A percentile compares a stretch with the other conserved stretches of the same genome.
phyloP scores from a whole-genome alignment of 73 alveolate species.

The Tetrahymena malaccensis region DNA sequence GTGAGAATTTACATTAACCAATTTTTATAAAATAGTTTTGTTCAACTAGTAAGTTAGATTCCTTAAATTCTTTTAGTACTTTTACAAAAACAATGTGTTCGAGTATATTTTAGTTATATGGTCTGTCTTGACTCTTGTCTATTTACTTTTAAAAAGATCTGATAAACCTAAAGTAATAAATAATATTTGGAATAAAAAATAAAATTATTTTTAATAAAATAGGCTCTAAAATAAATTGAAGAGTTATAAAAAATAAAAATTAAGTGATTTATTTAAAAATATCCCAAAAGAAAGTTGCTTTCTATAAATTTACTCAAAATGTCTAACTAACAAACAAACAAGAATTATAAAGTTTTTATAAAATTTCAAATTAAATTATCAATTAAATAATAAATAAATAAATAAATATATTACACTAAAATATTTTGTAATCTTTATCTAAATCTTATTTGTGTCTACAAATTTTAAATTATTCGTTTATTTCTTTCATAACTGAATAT shows the following conservation, averaged over 20 bases:
- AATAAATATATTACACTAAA: neutral
- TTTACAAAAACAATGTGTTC: constrained; percentile 60
- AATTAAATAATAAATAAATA: too few species aligned
- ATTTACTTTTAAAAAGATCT: constrained; percentile 28
- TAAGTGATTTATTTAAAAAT: neutral
- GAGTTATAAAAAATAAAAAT: constrained; percentile 20
- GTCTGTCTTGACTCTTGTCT: constrained; percentile 47
- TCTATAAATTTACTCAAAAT: neutral
- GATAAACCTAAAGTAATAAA: constrained; percentile 24
- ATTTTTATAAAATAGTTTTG: constrained; percentile 9
- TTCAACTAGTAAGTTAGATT: constrained; percentile 56
- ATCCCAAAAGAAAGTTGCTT: neutral
- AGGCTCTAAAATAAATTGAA: constrained; percentile 13
- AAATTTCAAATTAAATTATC: neutral
- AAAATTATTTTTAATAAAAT: neutral
- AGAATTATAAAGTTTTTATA: neutral
- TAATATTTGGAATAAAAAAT: neutral
- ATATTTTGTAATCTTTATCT: neutral
- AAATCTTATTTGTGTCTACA: neutral
- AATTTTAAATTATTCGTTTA: neutral
- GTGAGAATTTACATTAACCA: neutral
- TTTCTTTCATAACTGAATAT: neutral
- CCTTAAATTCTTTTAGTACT: constrained; percentile 60
- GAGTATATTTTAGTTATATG: constrained; percentile 49
- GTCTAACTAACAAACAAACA: neutral